Percentiles rank a stretch among this genome's conserved stretches.
These are phyloP conservation scores for Hanseniaspora meyeri DNA, from an alignment of 805 yeast genomes.

Conservation along the genomic window DNA sequence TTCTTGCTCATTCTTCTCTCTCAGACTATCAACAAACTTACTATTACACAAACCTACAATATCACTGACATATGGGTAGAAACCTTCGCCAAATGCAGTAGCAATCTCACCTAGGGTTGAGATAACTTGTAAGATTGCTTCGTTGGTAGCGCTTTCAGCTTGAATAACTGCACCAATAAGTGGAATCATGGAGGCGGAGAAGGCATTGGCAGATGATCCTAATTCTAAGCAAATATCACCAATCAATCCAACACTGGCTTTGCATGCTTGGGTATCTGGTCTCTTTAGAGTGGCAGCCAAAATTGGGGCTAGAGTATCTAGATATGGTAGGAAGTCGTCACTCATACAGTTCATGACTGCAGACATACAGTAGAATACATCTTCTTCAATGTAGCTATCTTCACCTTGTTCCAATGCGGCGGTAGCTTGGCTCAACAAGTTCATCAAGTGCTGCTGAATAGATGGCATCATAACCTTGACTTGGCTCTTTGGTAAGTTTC, in stretches of 20 bases:
- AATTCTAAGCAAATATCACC: constrained; percentile 89
- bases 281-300: constrained; percentile 68
- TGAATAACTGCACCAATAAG: constrained; percentile 65
- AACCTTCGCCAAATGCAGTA: constrained; percentile 66
- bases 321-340: constrained; percentile 55
- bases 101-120: constrained; percentile 96
- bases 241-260: constrained; percentile 85
- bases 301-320: constrained; percentile 74
- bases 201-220: constrained; percentile 59
- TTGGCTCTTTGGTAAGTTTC: constrained; percentile 61
- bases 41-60: constrained; percentile 60
- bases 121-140: constrained; percentile 72
- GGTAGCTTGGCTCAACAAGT: constrained; percentile 36
- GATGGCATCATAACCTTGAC: constrained; percentile 24
- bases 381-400: constrained; percentile 59
- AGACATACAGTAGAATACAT: constrained; percentile 80
- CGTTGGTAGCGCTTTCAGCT: constrained; percentile 56
- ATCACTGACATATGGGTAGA: constrained; percentile 61
- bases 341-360: constrained; percentile 78
- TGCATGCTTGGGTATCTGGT: constrained; percentile 70
- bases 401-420: constrained; percentile 5
- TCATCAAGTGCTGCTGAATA: constrained; percentile 36
- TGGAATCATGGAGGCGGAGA: constrained; percentile 70
- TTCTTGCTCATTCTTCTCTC: constrained; percentile 50
- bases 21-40: constrained; percentile 22